Evolutionary conservation across 2,329 filamentous ascomycete species (phyloP), one percentile per base, ranked within the genome.

Genomic region (Calonectria montana): DNA sequence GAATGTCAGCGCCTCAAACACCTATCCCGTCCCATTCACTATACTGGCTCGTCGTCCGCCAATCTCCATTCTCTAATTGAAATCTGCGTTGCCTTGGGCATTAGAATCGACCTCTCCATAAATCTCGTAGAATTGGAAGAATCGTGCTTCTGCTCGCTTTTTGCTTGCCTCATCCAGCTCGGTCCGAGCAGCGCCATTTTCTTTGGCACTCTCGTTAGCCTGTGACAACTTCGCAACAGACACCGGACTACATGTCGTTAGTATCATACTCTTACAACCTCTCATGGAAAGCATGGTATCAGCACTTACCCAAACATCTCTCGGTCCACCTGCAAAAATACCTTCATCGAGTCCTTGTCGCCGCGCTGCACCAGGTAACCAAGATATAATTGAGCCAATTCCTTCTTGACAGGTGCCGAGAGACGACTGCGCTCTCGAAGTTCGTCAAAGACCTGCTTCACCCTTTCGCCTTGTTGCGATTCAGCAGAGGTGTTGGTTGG

Each of bases 301-400:
- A 13, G 21, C 53, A 79, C 91, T 83, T 86, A 92, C 91, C 97
- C 97, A 82, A 97, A 97, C 71, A 98, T 90, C 82, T 97, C 94
- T 50, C 92, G 90, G 81, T 99, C 96, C 41, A 98, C 86, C 71
- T 89, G 86, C 80, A 98, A 88, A 82, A 96, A 98, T 78, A 96
- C 93, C 83, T 95, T 94, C 86, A 97, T 96, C 2, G 94, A 91
- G 37, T 96, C 91, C 81, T 95, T 94, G 72, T 91, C 92, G 16
- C 96, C 96, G 66, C 94, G 89, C 77, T 97, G 92, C 74, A 97
- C 91, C 41, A 99, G 87, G 80, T 97, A 98, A 15, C 89, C 86
- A 87, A 98, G 91, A 83, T 98, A 99, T 67, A 89, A 86, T 73
- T 94, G 89, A 47, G 92, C 92, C 6, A 99, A 85, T 53, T 95